phyloP scores from a whole-genome alignment of 805 yeast genomes.

The Candida montana region DNA sequence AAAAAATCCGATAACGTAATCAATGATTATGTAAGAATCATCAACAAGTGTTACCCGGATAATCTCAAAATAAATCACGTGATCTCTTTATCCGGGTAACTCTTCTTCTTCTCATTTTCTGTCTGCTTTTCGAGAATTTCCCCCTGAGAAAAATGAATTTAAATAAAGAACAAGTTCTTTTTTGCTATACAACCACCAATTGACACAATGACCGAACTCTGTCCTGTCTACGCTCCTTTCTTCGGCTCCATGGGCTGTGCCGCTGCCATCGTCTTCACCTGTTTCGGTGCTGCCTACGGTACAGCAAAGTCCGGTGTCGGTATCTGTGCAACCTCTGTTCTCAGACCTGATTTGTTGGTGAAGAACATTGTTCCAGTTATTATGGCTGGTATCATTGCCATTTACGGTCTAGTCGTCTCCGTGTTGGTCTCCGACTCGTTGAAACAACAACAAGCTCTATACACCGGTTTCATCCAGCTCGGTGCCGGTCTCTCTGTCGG shows the following conservation, averaged over 20 bases:
- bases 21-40: too few relatives aligned
- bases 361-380: conserved; percentile 94
- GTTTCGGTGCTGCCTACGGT: conserved; percentile 98
- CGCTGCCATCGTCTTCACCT: conserved; percentile 96
- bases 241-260: conserved; percentile 99
- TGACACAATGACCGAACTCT: conserved; percentile 14
- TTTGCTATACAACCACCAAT: background rate
- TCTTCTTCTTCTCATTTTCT: background rate
- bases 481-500: conserved; percentile 99
- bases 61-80: too few relatives aligned
- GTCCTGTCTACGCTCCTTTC: conserved; percentile 67
- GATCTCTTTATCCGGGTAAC: background rate
- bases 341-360: conserved; percentile 94
- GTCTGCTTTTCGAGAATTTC: background rate
- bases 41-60: background rate
- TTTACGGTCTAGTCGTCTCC: conserved; percentile 94
- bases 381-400: conserved; percentile 99
- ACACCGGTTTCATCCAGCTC: conserved; percentile 95
- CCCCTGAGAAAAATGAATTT: background rate
- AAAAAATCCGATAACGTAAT: too few relatives aligned
- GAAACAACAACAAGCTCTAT: conserved; percentile 85
- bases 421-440: conserved; percentile 89
- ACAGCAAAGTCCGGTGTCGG: conserved; percentile 99
- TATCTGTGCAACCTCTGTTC: conserved; percentile 95
- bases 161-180: background rate